phyloP scores from a whole-genome alignment of 176 grass and related monocot species.

The Eremochloa ophiuroides region DNA sequence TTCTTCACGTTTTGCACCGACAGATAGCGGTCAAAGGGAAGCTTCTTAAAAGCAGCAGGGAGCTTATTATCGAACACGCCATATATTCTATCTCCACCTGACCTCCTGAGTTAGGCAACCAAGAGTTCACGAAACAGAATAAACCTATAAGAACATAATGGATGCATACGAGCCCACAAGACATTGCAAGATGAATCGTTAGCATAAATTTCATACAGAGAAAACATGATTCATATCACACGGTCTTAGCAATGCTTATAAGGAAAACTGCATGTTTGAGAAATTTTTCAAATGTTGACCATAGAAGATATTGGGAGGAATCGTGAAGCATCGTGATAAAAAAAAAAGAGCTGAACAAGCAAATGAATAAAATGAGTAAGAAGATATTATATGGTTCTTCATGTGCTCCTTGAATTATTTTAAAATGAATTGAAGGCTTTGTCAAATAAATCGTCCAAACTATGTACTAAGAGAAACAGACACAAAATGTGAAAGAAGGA shows the following conservation, averaged over 20 bases:
- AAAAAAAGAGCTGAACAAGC: too few relatives aligned
- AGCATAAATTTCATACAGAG: not conserved
- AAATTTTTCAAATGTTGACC: too few relatives aligned
- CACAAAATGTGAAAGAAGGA: not conserved
- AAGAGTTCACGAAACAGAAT: slow-evolving; percentile 18
- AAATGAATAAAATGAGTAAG: too few relatives aligned
- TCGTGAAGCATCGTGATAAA: too few relatives aligned
- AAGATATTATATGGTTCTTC: not conserved
- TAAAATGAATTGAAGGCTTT: not conserved
- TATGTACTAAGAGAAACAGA: not conserved
- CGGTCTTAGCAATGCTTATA: not conserved
- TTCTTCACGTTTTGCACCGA: slow-evolving; percentile 7
- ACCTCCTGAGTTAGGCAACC: slow-evolving; percentile 38
- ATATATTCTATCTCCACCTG: slow-evolving; percentile 24
- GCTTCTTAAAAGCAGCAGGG: slow-evolving; percentile 16
- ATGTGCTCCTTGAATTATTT: not conserved
- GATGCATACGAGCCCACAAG: not conserved
- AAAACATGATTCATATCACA: not conserved
- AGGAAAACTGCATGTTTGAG: not conserved
- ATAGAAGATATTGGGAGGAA: too few relatives aligned
- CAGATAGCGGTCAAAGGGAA: not conserved
- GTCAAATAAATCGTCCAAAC: not conserved
- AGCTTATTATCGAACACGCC: slow-evolving; percentile 10
- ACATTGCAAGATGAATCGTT: not conserved
- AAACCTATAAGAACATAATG: not conserved